Conservation (phyloP, 2,329 filamentous ascomycete species). For the Alternaria hordeiaustralica region DNA sequence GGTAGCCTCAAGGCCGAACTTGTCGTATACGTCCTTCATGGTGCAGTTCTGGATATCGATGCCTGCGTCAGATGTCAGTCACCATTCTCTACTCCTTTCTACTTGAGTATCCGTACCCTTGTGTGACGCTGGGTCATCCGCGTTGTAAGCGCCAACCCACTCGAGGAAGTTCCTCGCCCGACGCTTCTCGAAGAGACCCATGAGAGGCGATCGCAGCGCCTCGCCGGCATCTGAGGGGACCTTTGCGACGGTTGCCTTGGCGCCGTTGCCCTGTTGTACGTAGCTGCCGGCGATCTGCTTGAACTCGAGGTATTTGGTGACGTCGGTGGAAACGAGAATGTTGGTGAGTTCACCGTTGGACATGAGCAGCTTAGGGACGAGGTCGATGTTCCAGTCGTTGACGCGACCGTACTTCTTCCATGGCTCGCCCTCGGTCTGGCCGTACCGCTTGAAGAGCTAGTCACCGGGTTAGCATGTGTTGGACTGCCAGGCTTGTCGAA, state of each 20-base stretch:
- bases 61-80: slow-evolving; percentile 54
- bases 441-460: slow-evolving; percentile 96
- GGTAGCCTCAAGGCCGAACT: slow-evolving; percentile 87
- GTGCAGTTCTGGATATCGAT: slow-evolving; percentile 79
- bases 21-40: slow-evolving; percentile 99
- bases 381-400: slow-evolving; percentile 99
- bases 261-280: slow-evolving; percentile 84
- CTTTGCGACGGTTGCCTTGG: slow-evolving; percentile 92
- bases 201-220: slow-evolving; percentile 85
- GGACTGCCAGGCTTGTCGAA: slow-evolving; percentile 18
- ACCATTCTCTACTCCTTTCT: background rate
- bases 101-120: slow-evolving; percentile 69
- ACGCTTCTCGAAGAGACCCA: slow-evolving; percentile 98
- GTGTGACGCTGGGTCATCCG: slow-evolving; percentile 82
- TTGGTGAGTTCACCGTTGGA: slow-evolving; percentile 98
- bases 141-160: slow-evolving; percentile 88
- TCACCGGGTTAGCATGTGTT: slow-evolving; percentile 48
- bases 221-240: slow-evolving; percentile 92
- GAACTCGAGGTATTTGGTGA: slow-evolving; percentile 61
- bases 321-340: slow-evolving; percentile 94
- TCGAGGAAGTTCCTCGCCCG: slow-evolving; percentile 96
- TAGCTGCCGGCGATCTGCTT: slow-evolving; percentile 86
- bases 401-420: slow-evolving; percentile 97
- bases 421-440: slow-evolving; percentile 84
- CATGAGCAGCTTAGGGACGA: slow-evolving; percentile 98